Conservation (phyloP, 192 early-diverging fungal species). For the Umbelopsis isabellina region DNA sequence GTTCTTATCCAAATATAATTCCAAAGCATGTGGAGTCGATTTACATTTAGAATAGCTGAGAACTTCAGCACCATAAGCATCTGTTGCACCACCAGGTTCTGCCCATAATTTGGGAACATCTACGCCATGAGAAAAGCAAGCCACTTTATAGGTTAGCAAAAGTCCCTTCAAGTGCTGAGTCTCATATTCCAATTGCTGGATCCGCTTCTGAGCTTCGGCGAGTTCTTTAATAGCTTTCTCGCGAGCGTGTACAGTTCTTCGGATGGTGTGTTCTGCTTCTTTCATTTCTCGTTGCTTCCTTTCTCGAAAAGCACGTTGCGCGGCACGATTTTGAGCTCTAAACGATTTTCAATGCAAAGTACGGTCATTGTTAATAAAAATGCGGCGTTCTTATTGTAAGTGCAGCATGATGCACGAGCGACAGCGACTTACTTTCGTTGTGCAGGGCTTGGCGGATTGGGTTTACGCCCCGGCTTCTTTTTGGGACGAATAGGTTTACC, state of each 20-base stretch:
- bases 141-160: constrained; percentile 38
- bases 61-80: not conserved
- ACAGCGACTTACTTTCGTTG: constrained; percentile 44
- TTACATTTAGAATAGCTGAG: constrained; percentile 14
- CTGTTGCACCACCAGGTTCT: constrained; percentile 17
- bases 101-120: constrained; percentile 38
- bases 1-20: constrained; percentile 24
- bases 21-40: constrained; percentile 20
- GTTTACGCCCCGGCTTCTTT: constrained; percentile 63
- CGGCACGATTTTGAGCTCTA: constrained; percentile 82
- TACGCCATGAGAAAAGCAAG: constrained; percentile 34
- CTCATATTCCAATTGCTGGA: constrained; percentile 46
- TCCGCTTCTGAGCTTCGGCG: constrained; percentile 38
- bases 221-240: constrained; percentile 49
- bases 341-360: too few species aligned
- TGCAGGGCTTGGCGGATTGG: constrained; percentile 61
- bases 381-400: too few species aligned
- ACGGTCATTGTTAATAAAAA: too few species aligned
- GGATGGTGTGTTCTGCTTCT: constrained; percentile 73
- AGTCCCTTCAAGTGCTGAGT: constrained; percentile 51
- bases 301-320: constrained; percentile 89
- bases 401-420: too few species aligned
- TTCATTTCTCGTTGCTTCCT: constrained; percentile 77
- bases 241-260: constrained; percentile 62
- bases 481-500: constrained; percentile 44